Evolutionary conservation across 106 monocot species (phyloP).

Genomic region (Ottelia alismoides): DNA sequence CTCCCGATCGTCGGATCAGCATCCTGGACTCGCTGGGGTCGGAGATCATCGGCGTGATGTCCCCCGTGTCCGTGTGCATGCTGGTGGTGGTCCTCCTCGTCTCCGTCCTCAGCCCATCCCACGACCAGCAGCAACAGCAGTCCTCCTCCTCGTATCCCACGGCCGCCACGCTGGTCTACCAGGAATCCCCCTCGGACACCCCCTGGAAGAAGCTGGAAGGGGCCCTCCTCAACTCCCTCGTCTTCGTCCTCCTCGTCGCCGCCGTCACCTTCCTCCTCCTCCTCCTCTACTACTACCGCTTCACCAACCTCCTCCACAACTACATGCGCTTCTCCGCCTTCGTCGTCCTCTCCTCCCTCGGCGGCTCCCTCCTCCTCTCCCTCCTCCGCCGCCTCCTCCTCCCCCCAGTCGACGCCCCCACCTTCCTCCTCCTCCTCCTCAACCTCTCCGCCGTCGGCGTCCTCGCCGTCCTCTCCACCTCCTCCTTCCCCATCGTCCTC

Average conservation of each 20-base stretch:
- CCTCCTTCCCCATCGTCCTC: constrained; percentile 34
- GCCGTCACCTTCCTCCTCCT: constrained; percentile 66
- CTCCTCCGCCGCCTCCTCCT: constrained; percentile 13
- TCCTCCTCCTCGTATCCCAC: constrained; percentile 31
- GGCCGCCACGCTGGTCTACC: constrained; percentile 23
- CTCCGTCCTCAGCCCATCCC: not conserved
- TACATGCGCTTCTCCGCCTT: constrained; percentile 36
- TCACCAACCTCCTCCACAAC: constrained; percentile 26
- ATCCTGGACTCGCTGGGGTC: not conserved
- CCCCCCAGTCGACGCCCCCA: constrained; percentile 45
- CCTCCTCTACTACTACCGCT: constrained; percentile 7
- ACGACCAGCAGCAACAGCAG: no score
- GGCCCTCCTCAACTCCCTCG: constrained; percentile 50
- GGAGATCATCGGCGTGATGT: constrained; percentile 1
- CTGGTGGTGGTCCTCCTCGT: constrained; percentile 8
- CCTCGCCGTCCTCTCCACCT: constrained; percentile 27
- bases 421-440: constrained; percentile 38
- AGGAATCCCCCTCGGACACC: constrained; percentile 46
- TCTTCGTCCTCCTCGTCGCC: constrained; percentile 53
- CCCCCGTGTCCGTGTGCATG: constrained; percentile 4
- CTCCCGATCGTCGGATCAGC: not conserved
- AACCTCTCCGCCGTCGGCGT: constrained; percentile 61
- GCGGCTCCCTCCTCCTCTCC: not conserved
- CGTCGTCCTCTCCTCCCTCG: constrained; percentile 30
- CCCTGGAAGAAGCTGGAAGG: constrained; percentile 22